Base-by-base conservation (phyloP, 2,329 filamentous ascomycete genomes). In the Madurella fahalii region DNA sequence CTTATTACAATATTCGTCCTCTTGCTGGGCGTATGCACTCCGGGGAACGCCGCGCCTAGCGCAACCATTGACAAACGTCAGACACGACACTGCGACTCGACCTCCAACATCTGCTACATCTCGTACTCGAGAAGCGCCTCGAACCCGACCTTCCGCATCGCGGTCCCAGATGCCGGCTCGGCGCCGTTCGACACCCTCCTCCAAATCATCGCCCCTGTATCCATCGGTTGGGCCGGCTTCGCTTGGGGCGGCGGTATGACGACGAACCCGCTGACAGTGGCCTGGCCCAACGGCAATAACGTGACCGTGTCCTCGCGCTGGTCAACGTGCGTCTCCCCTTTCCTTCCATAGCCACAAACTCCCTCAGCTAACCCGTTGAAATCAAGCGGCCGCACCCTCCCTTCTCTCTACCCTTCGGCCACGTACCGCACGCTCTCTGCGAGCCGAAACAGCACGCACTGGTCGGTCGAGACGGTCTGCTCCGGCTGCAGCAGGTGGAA, bases 231-330 rank as follows among this genome's bases (percentile, higher is more conserved):
- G 71, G 68, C 67, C 1, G 71, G 70, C 5, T 67, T 72, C 37
- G 61, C 69, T 1, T 73, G 71, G 71, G 70, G 69, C 30, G 71
- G 71, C 2, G 65, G 66, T n/a, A 73, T 73, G 71, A 68, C 68
- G 2, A 66, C 67, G 39, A 70, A 71, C 25, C 71, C 71, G 17
- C 62, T 73, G 15, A 69, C 69, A 2, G 61, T 73, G 15, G 68
- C 64, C 2, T 73, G 71, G 71, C 64, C 68, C 9, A 70, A 71
- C 57, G 69, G 65, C 37, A 64, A 67, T 25, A 64, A 60, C 9
- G 71, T 63, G 8, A 67, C 69, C 0, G 71, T 72, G 12, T 69
- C 68, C 0, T 71, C 68, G 13, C 64, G 71, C 30, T 72, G 70
- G 65, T 62, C 70, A 2, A 67, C 61, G 68, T 72, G 62, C 43